These are phyloP conservation scores for Dendrobium chrysotoxum DNA, from an alignment of 106 monocot genomes.

Conservation along the genomic window DNA sequence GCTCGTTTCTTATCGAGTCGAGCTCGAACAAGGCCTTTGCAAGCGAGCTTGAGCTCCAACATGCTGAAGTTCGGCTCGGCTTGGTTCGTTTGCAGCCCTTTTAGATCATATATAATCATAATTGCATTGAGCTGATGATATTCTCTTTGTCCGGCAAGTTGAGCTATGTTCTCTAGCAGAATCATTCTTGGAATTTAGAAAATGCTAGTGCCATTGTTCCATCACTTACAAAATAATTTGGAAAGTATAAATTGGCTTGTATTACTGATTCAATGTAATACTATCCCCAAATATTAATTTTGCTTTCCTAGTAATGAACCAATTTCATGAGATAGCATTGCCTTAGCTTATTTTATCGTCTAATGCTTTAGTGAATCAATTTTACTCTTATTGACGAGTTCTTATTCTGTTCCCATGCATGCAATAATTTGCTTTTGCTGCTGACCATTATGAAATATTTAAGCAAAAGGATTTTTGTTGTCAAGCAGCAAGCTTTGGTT, in stretches of 20 bases:
- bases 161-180: not conserved
- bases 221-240: not conserved
- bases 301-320: not conserved
- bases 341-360: not conserved
- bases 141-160: not conserved
- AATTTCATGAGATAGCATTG: not conserved
- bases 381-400: not conserved
- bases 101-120: not conserved
- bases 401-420: not conserved
- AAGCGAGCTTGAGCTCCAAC: no score
- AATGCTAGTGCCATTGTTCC: not conserved
- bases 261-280: not conserved
- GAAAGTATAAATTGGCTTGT: not conserved
- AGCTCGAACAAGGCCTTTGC: no score
- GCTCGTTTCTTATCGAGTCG: no score
- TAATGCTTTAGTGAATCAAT: not conserved
- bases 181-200: not conserved
- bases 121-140: not conserved
- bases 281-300: not conserved
- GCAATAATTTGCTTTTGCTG: not conserved
- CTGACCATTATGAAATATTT: not conserved
- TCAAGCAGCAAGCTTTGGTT: slow-evolving; percentile 86
- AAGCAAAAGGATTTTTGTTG: not conserved
- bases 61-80: no score
- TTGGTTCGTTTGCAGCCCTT: no score